phyloP scores from a whole-genome alignment of 768 basidiomycete species.

The Leccinum subgranulosum region DNA sequence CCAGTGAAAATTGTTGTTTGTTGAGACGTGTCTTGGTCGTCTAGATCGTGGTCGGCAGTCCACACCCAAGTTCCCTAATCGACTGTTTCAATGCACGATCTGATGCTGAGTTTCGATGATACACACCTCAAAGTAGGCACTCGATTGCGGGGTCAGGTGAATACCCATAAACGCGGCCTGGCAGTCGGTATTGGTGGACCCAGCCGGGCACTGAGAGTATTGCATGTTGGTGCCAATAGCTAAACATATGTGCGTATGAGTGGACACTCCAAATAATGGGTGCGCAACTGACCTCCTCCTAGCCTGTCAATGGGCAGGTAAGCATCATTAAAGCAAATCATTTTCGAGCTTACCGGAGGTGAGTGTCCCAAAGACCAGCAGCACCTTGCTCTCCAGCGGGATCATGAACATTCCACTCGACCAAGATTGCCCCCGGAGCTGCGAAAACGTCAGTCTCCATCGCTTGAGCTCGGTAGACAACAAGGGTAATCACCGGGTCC shows the following conservation, averaged over 20 bases:
- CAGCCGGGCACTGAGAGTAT: slow-evolving; percentile 39
- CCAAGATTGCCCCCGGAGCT: slow-evolving; percentile 46
- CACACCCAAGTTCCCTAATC: slow-evolving; percentile 72
- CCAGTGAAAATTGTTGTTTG: slow-evolving; percentile 60
- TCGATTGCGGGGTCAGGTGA: slow-evolving; percentile 52
- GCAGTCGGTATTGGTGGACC: slow-evolving; percentile 43
- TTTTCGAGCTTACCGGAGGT: slow-evolving; percentile 30
- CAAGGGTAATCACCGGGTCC: slow-evolving; percentile 37
- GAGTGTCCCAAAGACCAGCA: slow-evolving; percentile 51
- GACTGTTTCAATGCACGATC: not conserved
- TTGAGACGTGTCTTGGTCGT: slow-evolving; percentile 45
- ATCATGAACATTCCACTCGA: slow-evolving; percentile 62
- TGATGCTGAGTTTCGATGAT: not conserved
- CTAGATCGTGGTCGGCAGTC: slow-evolving; percentile 66
- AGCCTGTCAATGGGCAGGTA: slow-evolving; percentile 11
- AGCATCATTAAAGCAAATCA: not conserved
- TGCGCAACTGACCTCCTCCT: slow-evolving; percentile 22
- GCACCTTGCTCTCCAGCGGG: slow-evolving; percentile 49
- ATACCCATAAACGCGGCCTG: slow-evolving; percentile 63
- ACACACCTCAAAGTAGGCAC: slow-evolving; percentile 61
- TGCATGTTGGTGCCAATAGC: slow-evolving; percentile 55
- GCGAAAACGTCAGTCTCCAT: not conserved
- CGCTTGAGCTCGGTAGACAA: not conserved
- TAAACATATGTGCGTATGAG: slow-evolving; percentile 12
- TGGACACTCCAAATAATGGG: not conserved